Percentiles rank a stretch among this genome's conserved stretches.
phyloP scores from a whole-genome alignment of 345 rosid genomes.

The Linum lewisii region DNA sequence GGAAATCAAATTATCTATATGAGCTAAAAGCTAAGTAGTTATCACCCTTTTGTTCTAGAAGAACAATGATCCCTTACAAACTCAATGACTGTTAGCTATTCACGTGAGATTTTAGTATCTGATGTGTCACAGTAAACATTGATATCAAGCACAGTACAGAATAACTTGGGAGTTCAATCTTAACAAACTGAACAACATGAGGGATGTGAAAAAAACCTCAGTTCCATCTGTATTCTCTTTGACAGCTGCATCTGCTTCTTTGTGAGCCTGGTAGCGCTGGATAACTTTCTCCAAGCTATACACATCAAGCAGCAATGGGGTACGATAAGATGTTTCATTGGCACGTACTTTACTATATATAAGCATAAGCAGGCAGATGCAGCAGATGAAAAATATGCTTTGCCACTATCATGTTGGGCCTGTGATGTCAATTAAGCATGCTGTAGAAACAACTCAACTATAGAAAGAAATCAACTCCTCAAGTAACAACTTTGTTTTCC shows the following conservation, averaged over 20 bases:
- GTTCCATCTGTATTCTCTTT: conserved; percentile 12
- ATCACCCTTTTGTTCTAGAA: too few species aligned
- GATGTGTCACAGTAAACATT: neutral
- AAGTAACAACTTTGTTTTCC: too few species aligned
- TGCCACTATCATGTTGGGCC: neutral
- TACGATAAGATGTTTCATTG: neutral
- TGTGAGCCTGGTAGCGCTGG: conserved; percentile 13
- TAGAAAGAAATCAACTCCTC: too few species aligned
- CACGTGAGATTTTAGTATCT: too few species aligned
- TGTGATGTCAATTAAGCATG: neutral
- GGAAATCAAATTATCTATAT: too few species aligned
- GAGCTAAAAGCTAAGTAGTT: too few species aligned
- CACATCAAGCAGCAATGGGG: neutral
- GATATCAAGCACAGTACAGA: neutral
- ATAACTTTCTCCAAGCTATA: conserved; percentile 15
- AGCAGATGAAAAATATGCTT: neutral
- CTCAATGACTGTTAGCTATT: too few species aligned
- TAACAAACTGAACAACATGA: neutral
- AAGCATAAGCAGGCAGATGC: neutral
- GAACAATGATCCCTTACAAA: too few species aligned
- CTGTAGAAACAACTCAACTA: too few species aligned
- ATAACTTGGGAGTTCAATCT: neutral
- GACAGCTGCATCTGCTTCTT: conserved; percentile 12
- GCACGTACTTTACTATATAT: too few species aligned
- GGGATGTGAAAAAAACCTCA: conserved; percentile 10